These are phyloP conservation scores for Rhodotorula diobovata DNA, from an alignment of 768 basidiomycete species.

Conservation along the genomic window DNA sequence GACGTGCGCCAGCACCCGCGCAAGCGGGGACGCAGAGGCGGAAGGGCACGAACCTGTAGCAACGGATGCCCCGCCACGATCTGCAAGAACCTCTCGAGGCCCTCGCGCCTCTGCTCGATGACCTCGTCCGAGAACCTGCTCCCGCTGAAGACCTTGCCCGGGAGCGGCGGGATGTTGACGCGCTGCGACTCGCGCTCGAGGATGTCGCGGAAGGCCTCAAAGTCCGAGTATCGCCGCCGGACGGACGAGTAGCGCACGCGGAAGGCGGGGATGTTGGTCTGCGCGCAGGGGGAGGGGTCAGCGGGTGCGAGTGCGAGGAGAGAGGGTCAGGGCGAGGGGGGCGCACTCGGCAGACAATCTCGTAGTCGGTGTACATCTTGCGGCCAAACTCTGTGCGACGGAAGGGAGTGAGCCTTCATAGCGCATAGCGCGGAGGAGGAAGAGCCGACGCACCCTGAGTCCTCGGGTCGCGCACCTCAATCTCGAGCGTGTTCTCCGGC, in stretches of 20 bases:
- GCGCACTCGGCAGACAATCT: constrained; percentile 89
- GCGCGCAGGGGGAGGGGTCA: neutral
- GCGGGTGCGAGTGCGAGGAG: neutral
- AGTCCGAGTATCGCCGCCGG: constrained; percentile 82
- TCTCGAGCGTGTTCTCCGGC: constrained; percentile 93
- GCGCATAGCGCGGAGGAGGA: neutral
- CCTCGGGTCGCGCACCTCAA: constrained; percentile 93
- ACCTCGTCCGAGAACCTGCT: constrained; percentile 85
- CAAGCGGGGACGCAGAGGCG: no score
- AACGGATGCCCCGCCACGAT: constrained; percentile 96
- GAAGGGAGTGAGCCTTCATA: neutral
- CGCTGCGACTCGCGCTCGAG: constrained; percentile 93
- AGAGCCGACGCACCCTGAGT: constrained; percentile 70
- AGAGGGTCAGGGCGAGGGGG: neutral
- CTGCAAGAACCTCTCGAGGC: constrained; percentile 87
- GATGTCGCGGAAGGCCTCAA: constrained; percentile 95
- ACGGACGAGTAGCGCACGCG: constrained; percentile 90
- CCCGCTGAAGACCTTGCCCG: constrained; percentile 97
- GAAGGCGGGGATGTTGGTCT: constrained; percentile 98
- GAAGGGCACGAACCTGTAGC: constrained; percentile 64
- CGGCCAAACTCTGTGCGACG: constrained; percentile 71
- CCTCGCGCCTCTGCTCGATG: constrained; percentile 85
- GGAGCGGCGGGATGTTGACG: constrained; percentile 94
- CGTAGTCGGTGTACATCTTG: constrained; percentile 99
- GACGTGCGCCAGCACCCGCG: neutral